Evolutionary conservation across 768 basidiomycete species (phyloP).

Genomic region (Lentinula sp.): DNA sequence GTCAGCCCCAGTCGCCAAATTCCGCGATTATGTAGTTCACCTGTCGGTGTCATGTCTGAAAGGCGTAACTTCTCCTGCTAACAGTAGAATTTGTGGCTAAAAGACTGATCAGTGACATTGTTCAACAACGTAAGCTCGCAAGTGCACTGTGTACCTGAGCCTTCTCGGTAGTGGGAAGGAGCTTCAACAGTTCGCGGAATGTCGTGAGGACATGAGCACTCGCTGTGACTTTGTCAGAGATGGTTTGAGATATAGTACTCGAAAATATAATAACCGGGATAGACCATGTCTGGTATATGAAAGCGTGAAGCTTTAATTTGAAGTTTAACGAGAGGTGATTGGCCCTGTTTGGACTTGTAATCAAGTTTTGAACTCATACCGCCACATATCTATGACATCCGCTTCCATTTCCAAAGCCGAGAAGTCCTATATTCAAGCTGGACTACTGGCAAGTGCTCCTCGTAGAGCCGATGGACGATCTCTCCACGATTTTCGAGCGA

Average conservation of each 20-base stretch:
- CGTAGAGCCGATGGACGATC: constrained; percentile 75
- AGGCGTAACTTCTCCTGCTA: constrained; percentile 57
- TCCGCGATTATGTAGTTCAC: constrained; percentile 17
- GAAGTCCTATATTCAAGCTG: constrained; percentile 66
- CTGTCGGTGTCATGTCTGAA: constrained; percentile 80
- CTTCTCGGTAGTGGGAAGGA: constrained; percentile 43
- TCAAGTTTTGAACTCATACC: background rate
- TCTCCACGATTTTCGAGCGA: constrained; percentile 58
- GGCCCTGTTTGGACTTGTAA: too few relatives aligned
- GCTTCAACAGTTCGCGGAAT: constrained; percentile 41
- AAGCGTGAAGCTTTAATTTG: background rate
- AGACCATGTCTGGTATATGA: background rate
- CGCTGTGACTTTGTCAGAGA: background rate
- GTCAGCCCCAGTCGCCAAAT: constrained; percentile 63
- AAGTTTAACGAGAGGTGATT: too few relatives aligned
- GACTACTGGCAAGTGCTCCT: constrained; percentile 52
- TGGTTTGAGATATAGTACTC: background rate
- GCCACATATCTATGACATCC: constrained; percentile 20
- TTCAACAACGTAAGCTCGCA: background rate
- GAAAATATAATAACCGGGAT: background rate
- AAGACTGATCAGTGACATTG: constrained; percentile 1
- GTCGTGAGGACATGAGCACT: constrained; percentile 44
- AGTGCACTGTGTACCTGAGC: constrained; percentile 50
- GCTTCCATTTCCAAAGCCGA: constrained; percentile 69
- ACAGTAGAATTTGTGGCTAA: constrained; percentile 64